phyloP scores from a whole-genome alignment of 345 rosid genomes.

The Ceriops tagal region DNA sequence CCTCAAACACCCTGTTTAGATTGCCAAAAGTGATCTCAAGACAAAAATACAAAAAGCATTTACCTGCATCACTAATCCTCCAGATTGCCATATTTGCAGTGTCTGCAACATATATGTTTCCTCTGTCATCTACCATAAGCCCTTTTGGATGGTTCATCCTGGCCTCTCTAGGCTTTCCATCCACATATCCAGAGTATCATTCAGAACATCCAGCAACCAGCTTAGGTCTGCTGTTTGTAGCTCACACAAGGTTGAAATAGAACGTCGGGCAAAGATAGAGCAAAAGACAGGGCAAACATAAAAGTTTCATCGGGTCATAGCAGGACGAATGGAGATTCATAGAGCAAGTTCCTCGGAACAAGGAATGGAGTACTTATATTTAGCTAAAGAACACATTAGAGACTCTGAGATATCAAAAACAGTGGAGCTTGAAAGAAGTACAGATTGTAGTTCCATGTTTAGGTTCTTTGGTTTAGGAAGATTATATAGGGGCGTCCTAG shows the following conservation, averaged over 20 bases:
- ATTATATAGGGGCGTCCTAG: too few species aligned
- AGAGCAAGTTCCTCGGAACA: background rate
- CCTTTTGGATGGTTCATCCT: conserved; percentile 90
- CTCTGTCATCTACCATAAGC: conserved; percentile 76
- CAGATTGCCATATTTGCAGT: conserved; percentile 80
- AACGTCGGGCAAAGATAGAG: background rate
- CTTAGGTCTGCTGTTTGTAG: conserved; percentile 72
- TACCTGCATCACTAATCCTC: conserved; percentile 84
- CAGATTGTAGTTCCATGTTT: too few species aligned
- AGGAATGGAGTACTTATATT: background rate
- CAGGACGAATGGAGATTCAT: background rate
- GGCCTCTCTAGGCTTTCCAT: conserved; percentile 76
- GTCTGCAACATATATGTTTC: conserved; percentile 87
- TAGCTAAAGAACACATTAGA: too few species aligned
- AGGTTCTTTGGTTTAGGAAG: too few species aligned
- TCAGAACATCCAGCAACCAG: conserved; percentile 83
- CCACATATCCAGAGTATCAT: conserved; percentile 82
- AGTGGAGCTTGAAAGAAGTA: too few species aligned
- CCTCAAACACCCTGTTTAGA: background rate
- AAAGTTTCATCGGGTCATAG: background rate
- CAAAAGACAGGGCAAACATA: background rate
- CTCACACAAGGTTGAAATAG: conserved; percentile 13
- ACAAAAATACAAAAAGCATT: conserved; percentile 1
- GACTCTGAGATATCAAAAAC: too few species aligned
- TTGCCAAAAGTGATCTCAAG: background rate